Conservation (phyloP, 2,329 filamentous ascomycete species). For the Alternaria novae-zelandiae region DNA sequence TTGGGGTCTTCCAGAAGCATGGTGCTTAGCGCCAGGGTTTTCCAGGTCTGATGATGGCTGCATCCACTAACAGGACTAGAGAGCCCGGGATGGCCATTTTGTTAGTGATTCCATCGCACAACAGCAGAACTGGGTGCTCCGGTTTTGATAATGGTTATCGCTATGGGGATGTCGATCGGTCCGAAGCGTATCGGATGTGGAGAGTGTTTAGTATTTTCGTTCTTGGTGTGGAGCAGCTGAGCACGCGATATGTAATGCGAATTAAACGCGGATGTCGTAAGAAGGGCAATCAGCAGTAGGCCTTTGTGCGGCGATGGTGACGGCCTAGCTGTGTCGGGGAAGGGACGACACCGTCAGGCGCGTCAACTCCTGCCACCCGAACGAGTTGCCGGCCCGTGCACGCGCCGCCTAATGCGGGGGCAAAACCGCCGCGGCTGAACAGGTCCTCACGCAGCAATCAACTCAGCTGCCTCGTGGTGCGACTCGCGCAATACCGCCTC, state of each 20-base stretch:
- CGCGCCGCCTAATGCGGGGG: slow-evolving; percentile 3
- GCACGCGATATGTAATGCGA: slow-evolving; percentile 8
- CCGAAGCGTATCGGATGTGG: not conserved
- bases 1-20: not conserved
- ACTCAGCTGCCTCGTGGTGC: not conserved
- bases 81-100: not conserved
- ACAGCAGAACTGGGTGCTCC: not conserved
- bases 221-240: slow-evolving; percentile 1
- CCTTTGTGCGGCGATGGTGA: not conserved
- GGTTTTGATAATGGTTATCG: slow-evolving; percentile 2
- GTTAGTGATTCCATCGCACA: not conserved
- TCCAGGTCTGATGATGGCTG: not conserved
- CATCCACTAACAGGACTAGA: not conserved
- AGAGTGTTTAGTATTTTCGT: not conserved
- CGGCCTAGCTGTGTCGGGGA: not conserved
- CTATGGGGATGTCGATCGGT: not conserved
- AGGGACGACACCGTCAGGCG: not conserved
- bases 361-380: slow-evolving; percentile 3
- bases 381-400: not conserved
- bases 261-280: not conserved
- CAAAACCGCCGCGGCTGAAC: slow-evolving; percentile 8
- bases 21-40: not conserved
- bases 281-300: slow-evolving; percentile 1
- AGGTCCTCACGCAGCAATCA: not conserved
- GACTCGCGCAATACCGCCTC: not conserved